Evolutionary conservation across 108 stramenopile species (phyloP), one percentile per base, ranked within the genome.

Genomic region (Thalassiosira profunda): DNA sequence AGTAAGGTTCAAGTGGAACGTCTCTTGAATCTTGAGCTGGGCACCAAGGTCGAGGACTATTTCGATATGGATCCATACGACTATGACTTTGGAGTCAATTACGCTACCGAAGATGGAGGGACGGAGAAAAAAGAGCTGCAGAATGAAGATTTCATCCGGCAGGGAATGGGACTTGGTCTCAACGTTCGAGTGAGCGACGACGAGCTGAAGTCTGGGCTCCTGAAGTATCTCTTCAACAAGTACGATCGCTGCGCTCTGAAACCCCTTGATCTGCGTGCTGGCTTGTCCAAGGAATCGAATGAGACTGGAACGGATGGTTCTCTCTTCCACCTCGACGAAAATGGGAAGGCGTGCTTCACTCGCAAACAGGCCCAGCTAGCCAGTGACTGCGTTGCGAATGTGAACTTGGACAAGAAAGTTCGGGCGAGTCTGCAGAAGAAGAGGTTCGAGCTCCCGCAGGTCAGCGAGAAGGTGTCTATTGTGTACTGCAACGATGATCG

Each of bases 321-420:
- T 6, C 15, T 63, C 3, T 63, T 63, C 18, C 61, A 63, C 45
- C 40, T 47, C 14, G 61, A 63, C 47, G 61, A 14, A 11, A 63
- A 63, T 47, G 61, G 61, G 7, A 63, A 63, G 35, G 48, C 48
- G 25, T 47, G 47, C n/a, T 63, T 63, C 61, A 49, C 61, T 15
- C 24, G 48, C 4, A 23, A 63, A 6, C 47, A 63, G 43, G 61
- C 61, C 30, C 3, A 47, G 24, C 45, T 28, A 4, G 48, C 61
- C 25, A 63, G 61, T 63, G 61, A 63, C 61, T 46, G 24, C 45
- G 47, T 63, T 33, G 61, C 61, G 17, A 47, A 42, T 20, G 47
- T 63, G 45, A 17, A 46, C 10, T 21, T 63, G 5, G 56, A 58
- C 11, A 17, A 58, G 14, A 58, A 31, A 58, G 56, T 58, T 9